A percentile compares a stretch with the other conserved stretches of the same genome.
Conservation (phyloP, 306 rosid genomes). For the Bauhinia variegata region DNA sequence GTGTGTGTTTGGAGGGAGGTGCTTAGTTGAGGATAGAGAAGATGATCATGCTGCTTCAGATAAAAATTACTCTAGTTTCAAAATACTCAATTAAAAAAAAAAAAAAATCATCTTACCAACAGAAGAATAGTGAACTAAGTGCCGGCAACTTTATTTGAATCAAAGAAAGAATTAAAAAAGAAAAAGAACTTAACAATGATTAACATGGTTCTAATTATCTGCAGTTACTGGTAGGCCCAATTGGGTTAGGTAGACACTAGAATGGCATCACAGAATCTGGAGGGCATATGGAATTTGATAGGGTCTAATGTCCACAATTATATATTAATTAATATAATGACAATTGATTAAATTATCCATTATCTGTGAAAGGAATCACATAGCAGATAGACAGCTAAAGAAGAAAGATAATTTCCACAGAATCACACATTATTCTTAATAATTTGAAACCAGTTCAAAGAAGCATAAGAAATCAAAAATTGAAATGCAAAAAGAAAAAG, state of each 20-base stretch:
- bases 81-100: no score
- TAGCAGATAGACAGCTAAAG: neutral
- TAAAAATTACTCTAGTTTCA: no score
- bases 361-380: no score
- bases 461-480: neutral
- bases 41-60: no score
- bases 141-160: no score
- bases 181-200: no score
- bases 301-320: neutral
- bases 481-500: neutral
- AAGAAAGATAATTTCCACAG: neutral
- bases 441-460: neutral
- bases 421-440: neutral
- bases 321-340: neutral
- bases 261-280: neutral
- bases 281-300: neutral
- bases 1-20: no score
- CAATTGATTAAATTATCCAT: neutral
- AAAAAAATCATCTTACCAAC: no score
- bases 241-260: neutral
- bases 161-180: neutral
- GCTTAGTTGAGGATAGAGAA: no score
- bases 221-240: slow-evolving; percentile 5
- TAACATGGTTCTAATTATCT: no score
- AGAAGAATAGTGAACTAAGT: no score